Base-by-base conservation (phyloP, 1,139 yeast species). In the Sugiyamaella grinbergsii region DNA sequence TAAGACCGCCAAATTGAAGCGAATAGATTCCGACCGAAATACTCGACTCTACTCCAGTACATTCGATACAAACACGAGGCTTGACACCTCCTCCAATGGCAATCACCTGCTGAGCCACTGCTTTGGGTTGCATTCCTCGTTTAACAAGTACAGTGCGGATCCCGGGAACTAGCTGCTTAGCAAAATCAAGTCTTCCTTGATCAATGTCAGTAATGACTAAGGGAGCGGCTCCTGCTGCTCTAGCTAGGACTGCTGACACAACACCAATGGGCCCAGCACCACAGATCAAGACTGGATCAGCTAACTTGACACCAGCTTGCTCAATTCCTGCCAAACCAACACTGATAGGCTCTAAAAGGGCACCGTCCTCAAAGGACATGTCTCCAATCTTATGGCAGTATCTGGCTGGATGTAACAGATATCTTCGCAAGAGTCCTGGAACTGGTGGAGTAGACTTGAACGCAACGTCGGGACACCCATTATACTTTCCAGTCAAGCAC, bases 251-350 rank as follows among this genome's bases (percentile, higher is more conserved):
- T 31, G 95, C 95, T 47, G 84, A 76, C 55, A 90, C 74, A 46
- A 90, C 71, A 32, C 97, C 97, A 55, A 90, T 93, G 7, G 97
- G 96, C 10, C 97, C 97, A 26, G 96, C 96, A 47, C 97, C 97
- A 60, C 86, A 85, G 3, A 90, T 85, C 36, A 83, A 82, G 22
- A 84, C 87, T 10, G 78, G 74, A 56, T 87, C 94, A 55, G 94
- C 95, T 58, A 85, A 81, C 40, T 71, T 75, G 51, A 86, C 73
- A 28, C 76, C 76, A n/a, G 85, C 87, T 53, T 81, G 75, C 66
- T 82, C 85, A 54, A 83, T 77, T 3, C 93, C 93, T 61, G 88
- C 95, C 8, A 90, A 88, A 31, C 88, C 96, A 42, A 90, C 97
- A 28, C 88, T 78, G 62, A 90, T 73, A 34, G 97, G 97, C 71